Conservation (phyloP, 129 eudicot species). For the Calendula officinalis region DNA sequence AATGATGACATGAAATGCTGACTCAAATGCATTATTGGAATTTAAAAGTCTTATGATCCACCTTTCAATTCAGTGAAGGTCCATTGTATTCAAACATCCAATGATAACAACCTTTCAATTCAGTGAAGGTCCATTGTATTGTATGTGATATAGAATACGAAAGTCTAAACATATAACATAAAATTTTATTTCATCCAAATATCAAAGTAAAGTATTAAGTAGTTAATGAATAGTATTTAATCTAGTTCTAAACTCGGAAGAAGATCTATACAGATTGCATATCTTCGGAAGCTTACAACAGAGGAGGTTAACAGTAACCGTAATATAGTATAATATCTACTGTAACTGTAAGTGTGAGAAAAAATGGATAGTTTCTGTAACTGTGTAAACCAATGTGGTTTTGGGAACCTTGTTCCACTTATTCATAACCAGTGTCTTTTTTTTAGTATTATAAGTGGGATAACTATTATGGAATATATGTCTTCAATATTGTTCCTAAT, state of each 20-base stretch:
- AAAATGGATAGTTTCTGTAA: slow-evolving; percentile 14
- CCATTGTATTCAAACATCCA: slow-evolving; percentile 8
- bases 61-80: slow-evolving; percentile 19
- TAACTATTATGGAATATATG: slow-evolving; percentile 2
- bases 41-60: too few relatives aligned
- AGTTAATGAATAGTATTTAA: too few relatives aligned
- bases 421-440: slow-evolving; percentile 19
- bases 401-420: slow-evolving; percentile 35
- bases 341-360: slow-evolving; percentile 13
- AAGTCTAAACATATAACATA: too few relatives aligned
- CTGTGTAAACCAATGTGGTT: slow-evolving; percentile 20
- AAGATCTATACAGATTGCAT: slow-evolving; percentile 9
- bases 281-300: slow-evolving; percentile 29
- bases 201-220: too few relatives aligned
- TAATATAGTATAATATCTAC: slow-evolving; percentile 14
- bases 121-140: slow-evolving; percentile 12
- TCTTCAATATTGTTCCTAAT: background rate
- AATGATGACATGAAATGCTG: too few relatives aligned
- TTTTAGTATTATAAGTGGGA: slow-evolving; percentile 20
- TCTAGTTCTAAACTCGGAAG: too few relatives aligned
- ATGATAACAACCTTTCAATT: slow-evolving; percentile 23
- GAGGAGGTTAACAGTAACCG: slow-evolving; percentile 4
- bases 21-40: too few relatives aligned
- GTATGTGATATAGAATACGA: too few relatives aligned
- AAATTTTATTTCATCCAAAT: too few relatives aligned